A percentile compares a stretch with the other conserved stretches of the same genome.
Conservation (phyloP, 805 yeast genomes). For the Metschnikowia bowlesiae region DNA sequence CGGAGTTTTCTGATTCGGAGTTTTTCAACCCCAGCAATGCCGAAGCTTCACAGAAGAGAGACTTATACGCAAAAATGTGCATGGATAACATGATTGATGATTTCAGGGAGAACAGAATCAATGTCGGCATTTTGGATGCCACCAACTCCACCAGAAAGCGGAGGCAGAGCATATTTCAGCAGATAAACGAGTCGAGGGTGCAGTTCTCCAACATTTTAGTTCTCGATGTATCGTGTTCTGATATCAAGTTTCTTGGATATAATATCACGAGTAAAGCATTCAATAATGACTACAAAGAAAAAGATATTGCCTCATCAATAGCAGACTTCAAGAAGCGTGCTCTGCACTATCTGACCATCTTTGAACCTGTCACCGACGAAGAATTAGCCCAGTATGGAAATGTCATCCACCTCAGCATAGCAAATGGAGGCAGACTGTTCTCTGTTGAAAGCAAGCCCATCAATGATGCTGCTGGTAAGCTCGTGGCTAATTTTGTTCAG, state of each 20-base stretch:
- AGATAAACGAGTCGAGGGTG: constrained; percentile 18
- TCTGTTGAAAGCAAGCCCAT: neutral
- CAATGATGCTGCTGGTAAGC: constrained; percentile 6
- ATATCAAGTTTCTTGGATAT: constrained; percentile 46
- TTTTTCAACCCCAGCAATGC: constrained; percentile 36
- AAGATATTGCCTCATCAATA: constrained; percentile 50
- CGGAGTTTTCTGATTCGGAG: constrained; percentile 26
- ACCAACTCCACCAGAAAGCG: constrained; percentile 38
- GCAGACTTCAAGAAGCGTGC: constrained; percentile 57
- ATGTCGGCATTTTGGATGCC: constrained; percentile 41
- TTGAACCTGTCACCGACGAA: constrained; percentile 13
- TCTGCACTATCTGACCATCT: constrained; percentile 41
- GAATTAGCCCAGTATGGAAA: constrained; percentile 11
- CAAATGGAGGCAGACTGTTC: constrained; percentile 12
- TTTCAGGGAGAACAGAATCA: constrained; percentile 21
- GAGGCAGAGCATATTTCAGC: constrained; percentile 27
- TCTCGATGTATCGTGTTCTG: constrained; percentile 57
- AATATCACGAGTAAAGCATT: constrained; percentile 63
- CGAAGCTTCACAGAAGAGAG: constrained; percentile 29
- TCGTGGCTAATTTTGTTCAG: constrained; percentile 11
- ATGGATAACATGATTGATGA: constrained; percentile 30
- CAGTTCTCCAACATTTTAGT: constrained; percentile 42
- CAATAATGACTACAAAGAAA: constrained; percentile 55
- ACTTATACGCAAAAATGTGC: constrained; percentile 32
- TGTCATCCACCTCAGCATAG: constrained; percentile 9